Conservation (phyloP, 2,329 filamentous ascomycete genomes). For the Claviceps sorghi region DNA sequence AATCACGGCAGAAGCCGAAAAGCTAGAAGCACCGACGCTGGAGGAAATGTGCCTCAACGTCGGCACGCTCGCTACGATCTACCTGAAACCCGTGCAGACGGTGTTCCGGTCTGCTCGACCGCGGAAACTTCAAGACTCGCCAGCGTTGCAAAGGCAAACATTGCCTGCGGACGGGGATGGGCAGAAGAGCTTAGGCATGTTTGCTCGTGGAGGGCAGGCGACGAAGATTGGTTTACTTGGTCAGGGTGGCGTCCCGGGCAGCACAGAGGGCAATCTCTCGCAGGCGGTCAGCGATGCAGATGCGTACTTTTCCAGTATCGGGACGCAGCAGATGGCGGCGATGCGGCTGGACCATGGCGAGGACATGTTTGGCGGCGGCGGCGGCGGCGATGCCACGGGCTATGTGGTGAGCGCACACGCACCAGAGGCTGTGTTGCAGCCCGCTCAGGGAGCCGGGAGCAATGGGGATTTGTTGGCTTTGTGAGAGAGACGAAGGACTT, state of each 20-base stretch:
- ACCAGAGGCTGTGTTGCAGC: constrained; percentile 61
- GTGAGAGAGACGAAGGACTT: constrained; percentile 16
- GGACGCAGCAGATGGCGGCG: constrained; percentile 56
- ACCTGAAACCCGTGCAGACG: constrained; percentile 92
- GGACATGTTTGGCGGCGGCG: constrained; percentile 45
- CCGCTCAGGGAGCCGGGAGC: constrained; percentile 45
- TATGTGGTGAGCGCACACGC: constrained; percentile 74
- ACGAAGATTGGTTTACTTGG: constrained; percentile 34
- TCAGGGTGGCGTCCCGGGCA: constrained; percentile 13
- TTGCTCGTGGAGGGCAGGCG: constrained; percentile 37
- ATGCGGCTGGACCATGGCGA: constrained; percentile 54
- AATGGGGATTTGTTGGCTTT: constrained; percentile 61
- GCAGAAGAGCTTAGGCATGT: constrained; percentile 46
- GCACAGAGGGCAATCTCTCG: constrained; percentile 36
- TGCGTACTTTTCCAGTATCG: constrained; percentile 73
- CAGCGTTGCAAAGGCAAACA: constrained; percentile 64
- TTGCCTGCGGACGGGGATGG: constrained; percentile 38
- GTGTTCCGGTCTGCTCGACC: constrained; percentile 85
- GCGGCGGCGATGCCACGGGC: constrained; percentile 35
- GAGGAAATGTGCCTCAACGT: constrained; percentile 97
- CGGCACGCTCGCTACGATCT: constrained; percentile 89
- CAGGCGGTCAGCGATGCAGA: constrained; percentile 75
- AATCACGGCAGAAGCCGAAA: constrained; percentile 92
- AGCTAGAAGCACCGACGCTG: constrained; percentile 75
- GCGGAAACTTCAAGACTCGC: constrained; percentile 64